Base-by-base conservation (phyloP, 2,329 filamentous ascomycete species). In the Colletotrichum gigasporum region DNA sequence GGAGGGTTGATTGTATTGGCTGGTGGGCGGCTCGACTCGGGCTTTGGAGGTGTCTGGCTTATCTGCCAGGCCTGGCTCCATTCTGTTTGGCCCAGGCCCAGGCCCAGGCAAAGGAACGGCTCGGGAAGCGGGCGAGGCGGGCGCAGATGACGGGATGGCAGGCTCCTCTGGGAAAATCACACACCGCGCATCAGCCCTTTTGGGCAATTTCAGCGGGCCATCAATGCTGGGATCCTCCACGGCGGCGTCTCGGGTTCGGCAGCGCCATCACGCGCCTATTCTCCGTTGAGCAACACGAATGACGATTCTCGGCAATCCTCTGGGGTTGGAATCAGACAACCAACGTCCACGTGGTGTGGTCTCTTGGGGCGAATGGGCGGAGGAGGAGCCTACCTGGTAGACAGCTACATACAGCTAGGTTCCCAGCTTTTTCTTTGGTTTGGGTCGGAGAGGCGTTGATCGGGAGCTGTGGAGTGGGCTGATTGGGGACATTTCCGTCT, bases 101-200 rank as follows among this genome's bases (percentile, higher is more conserved):
- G n/a, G n/a, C 35, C 35, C 5, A 39, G n/a, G 5, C 45, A 28
- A 37, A 51, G 48, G 18, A 10, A 30, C 11, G 14, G n/a, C 7
- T 20, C 30, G 35, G 26, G n/a, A 14, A 58, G 69, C 68, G 69
- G 70, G 22, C 30, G n/a, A 26, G 39, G 26, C 26, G 18, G 3
- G 51, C 24, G 39, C 51, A 24, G 12, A 35, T 34, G 24, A 14
- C 35, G 39, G 39, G 6, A 24, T 4, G 18, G n/a, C 9, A 30
- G 2, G 10, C 9, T 20, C 51, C 26, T 32, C 37, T 34, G 12
- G 37, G 51, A 54, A 14, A 12, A 16, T 54, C 12, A 44, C n/a
- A 22, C 20, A 34, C 20, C 30, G 28, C 39, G 20, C 9, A 26
- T 22, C 39, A 11, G 20, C 39, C 39, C 11, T 10, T 24, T 44